These are phyloP conservation scores for Cardiospermum halicacabum DNA, from an alignment of 345 rosid species.

Conservation along the genomic window DNA sequence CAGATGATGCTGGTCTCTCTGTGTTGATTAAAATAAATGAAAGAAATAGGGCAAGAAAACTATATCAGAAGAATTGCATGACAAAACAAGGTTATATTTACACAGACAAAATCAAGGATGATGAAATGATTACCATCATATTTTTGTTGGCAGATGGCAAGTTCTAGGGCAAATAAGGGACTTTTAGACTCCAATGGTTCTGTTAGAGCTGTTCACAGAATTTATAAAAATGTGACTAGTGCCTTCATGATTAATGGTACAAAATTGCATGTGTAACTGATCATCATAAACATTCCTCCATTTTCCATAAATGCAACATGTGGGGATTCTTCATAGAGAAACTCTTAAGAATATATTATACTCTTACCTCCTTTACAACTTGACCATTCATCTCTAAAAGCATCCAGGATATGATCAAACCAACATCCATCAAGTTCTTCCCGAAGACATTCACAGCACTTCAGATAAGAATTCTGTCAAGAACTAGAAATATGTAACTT, in stretches of 20 bases:
- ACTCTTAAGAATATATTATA: background rate
- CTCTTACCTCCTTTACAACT: constrained; percentile 43
- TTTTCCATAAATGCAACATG: background rate
- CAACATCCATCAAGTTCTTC: constrained; percentile 63
- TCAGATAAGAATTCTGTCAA: constrained; percentile 54
- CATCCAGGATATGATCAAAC: constrained; percentile 49
- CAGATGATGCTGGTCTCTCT: constrained; percentile 26
- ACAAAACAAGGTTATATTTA: background rate
- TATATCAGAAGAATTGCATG: background rate
- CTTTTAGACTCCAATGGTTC: constrained; percentile 35
- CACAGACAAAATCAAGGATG: background rate
- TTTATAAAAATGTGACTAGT: constrained; percentile 13
- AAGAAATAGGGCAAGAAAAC: background rate
- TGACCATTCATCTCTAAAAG: constrained; percentile 40
- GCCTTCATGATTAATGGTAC: background rate
- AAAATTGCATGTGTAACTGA: background rate
- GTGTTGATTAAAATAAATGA: constrained; percentile 15
- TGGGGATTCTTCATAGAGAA: background rate
- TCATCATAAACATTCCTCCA: background rate
- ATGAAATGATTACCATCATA: constrained; percentile 26
- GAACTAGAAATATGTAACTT: constrained; percentile 62
- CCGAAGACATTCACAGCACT: constrained; percentile 30
- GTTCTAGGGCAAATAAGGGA: constrained; percentile 47
- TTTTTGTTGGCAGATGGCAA: constrained; percentile 27
- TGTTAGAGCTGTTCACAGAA: constrained; percentile 41